phyloP scores from a whole-genome alignment of 2,329 filamentous ascomycete species.

The Hymenoscyphus fraxineus region DNA sequence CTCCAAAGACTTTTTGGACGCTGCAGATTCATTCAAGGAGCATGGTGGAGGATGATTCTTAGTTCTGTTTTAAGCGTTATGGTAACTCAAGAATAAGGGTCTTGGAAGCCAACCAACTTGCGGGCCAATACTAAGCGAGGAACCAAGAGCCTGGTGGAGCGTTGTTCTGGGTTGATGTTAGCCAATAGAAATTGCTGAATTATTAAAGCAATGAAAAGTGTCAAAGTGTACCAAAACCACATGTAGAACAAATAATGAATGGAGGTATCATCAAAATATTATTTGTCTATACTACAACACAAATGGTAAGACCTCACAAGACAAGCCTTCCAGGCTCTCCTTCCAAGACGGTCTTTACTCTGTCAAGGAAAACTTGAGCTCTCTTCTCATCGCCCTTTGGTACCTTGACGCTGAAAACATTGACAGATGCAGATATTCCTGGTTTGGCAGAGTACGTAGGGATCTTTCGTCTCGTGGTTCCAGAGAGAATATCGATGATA shows the following conservation, averaged over 20 bases:
- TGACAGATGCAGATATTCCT: constrained; percentile 54
- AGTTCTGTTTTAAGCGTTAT: too few relatives aligned
- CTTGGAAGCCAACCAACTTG: too few relatives aligned
- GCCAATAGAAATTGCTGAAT: too few relatives aligned
- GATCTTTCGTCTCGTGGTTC: constrained; percentile 35
- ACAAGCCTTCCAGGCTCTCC: constrained; percentile 74
- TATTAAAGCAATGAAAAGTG: too few relatives aligned
- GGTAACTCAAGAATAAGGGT: too few relatives aligned
- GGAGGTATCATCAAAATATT: constrained; percentile 3
- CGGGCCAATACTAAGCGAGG: too few relatives aligned
- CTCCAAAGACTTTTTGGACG: too few relatives aligned
- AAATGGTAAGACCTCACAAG: constrained; percentile 40
- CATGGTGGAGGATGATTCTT: too few relatives aligned
- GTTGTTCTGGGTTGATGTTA: too few relatives aligned
- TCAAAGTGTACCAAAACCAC: neutral
- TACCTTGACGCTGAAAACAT: constrained; percentile 79
- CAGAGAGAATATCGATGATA: constrained; percentile 77
- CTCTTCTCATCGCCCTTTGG: constrained; percentile 76
- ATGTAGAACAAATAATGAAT: neutral
- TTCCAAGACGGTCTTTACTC: constrained; percentile 80
- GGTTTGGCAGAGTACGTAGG: constrained; percentile 34
- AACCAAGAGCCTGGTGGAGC: too few relatives aligned
- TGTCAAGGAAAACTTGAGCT: constrained; percentile 76
- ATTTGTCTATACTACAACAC: constrained; percentile 1
- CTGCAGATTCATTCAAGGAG: too few relatives aligned